Conservation (phyloP, 768 basidiomycete species). For the Porphyrellus cyaneotinctus region DNA sequence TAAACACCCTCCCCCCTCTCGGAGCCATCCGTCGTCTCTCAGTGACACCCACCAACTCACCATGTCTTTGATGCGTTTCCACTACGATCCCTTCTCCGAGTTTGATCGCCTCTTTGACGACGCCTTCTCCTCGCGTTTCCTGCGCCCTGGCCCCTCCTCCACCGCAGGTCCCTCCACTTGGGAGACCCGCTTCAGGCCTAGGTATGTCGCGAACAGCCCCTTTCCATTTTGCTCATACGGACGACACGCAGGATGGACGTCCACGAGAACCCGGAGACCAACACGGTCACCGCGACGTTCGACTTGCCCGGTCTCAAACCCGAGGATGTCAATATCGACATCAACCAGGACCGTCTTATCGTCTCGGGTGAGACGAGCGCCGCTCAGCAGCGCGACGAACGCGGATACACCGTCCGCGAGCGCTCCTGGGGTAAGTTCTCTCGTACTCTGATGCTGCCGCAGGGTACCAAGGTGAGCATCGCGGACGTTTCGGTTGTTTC, state of each 20-base stretch:
- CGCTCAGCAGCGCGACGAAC: conserved; percentile 32
- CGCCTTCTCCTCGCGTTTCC: conserved; percentile 28
- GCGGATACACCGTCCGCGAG: conserved; percentile 39
- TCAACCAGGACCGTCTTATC: conserved; percentile 46
- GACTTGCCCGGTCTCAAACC: conserved; percentile 55
- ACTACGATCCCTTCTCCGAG: conserved; percentile 40
- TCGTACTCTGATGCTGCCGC: conserved; percentile 44
- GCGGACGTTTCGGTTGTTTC: not conserved
- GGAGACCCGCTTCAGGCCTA: conserved; percentile 27
- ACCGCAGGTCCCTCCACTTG: conserved; percentile 7
- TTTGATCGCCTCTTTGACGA: conserved; percentile 44
- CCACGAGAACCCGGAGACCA: conserved; percentile 44
- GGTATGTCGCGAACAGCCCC: conserved; percentile 17
- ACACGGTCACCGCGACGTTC: conserved; percentile 51
- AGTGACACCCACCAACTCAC: not conserved
- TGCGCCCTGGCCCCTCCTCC: conserved; percentile 8
- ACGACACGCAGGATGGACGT: conserved; percentile 47
- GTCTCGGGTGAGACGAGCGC: conserved; percentile 47
- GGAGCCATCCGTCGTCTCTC: not conserved
- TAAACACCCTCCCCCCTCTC: not conserved
- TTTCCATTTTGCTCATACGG: not conserved
- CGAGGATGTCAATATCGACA: conserved; percentile 49
- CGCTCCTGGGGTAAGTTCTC: conserved; percentile 47
- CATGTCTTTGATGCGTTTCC: conserved; percentile 27
- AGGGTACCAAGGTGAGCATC: conserved; percentile 42